Evolutionary conservation across 2,329 filamentous ascomycete species (phyloP).

Genomic region (Aspergillus amoenus): DNA sequence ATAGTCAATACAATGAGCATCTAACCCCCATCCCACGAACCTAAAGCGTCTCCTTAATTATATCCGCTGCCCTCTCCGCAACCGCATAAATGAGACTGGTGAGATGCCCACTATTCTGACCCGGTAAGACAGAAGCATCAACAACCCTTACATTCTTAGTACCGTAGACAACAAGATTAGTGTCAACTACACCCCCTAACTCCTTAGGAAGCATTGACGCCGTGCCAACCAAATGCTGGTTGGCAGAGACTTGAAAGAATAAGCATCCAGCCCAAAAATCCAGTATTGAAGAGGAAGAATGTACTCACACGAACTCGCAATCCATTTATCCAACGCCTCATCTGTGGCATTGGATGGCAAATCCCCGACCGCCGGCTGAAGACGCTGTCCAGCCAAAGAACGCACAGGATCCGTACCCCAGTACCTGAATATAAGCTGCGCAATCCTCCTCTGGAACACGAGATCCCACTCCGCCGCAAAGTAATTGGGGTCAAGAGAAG

Average conservation of each 20-base stretch:
- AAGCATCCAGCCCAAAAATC: not conserved
- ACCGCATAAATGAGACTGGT: constrained; percentile 15
- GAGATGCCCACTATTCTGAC: constrained; percentile 14
- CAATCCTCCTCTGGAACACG: not conserved
- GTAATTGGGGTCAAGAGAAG: constrained; percentile 24
- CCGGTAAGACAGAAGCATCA: constrained; percentile 14
- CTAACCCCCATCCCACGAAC: too few relatives aligned
- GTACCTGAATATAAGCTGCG: not conserved
- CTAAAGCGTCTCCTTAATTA: constrained; percentile 2
- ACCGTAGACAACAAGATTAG: not conserved
- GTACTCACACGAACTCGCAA: not conserved
- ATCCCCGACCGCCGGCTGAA: not conserved
- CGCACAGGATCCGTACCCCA: not conserved
- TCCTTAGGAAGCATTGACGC: constrained; percentile 9
- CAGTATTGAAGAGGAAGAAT: not conserved
- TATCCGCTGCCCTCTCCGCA: constrained; percentile 12
- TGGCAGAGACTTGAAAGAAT: not conserved
- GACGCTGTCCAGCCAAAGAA: not conserved
- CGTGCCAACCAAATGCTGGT: constrained; percentile 3
- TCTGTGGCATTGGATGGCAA: not conserved
- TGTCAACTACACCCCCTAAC: constrained; percentile 5
- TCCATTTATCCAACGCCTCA: not conserved
- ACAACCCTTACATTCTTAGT: constrained; percentile 14
- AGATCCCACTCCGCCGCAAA: constrained; percentile 22
- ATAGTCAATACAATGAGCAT: too few relatives aligned